A percentile compares a stretch with the other conserved stretches of the same genome.
Conservation (phyloP, 805 yeast genomes). For the Sungouiozyma intestinalis region DNA sequence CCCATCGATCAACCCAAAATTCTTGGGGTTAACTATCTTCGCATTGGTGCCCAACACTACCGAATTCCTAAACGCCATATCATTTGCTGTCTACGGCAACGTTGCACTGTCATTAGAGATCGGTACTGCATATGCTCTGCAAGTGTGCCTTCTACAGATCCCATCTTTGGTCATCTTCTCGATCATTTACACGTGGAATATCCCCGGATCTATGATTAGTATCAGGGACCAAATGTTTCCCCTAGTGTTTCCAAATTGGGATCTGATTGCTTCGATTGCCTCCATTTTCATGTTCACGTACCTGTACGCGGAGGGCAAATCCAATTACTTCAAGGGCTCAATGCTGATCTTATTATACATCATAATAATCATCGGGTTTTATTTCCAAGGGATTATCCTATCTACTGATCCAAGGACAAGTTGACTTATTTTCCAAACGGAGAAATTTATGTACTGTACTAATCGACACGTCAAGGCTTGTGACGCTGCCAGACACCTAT, state of each 20-base stretch:
- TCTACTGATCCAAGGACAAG: background rate
- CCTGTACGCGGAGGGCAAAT: slow-evolving; percentile 92
- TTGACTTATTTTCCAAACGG: background rate
- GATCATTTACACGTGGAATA: slow-evolving; percentile 36
- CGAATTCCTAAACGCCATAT: slow-evolving; percentile 91
- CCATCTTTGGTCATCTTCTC: slow-evolving; percentile 83
- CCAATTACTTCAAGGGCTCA: slow-evolving; percentile 92
- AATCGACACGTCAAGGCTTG: too few relatives aligned
- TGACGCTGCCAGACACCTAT: too few relatives aligned
- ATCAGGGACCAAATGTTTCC: slow-evolving; percentile 43
- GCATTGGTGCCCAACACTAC: slow-evolving; percentile 96
- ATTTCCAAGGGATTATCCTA: slow-evolving; percentile 35
- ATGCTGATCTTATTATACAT: slow-evolving; percentile 70
- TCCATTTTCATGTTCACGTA: slow-evolving; percentile 87
- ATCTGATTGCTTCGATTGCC: slow-evolving; percentile 70
- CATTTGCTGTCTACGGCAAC: slow-evolving; percentile 92
- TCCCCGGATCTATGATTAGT: slow-evolving; percentile 17
- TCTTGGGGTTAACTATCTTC: slow-evolving; percentile 86
- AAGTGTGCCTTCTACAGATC: slow-evolving; percentile 86
- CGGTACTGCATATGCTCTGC: slow-evolving; percentile 94
- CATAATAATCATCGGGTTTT: slow-evolving; percentile 73
- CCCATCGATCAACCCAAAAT: slow-evolving; percentile 74
- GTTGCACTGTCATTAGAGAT: slow-evolving; percentile 96
- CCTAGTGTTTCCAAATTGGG: slow-evolving; percentile 92
- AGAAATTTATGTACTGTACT: too few relatives aligned